Base-by-base conservation (phyloP, 2,329 filamentous ascomycete genomes). In the Colletotrichum scovillei region DNA sequence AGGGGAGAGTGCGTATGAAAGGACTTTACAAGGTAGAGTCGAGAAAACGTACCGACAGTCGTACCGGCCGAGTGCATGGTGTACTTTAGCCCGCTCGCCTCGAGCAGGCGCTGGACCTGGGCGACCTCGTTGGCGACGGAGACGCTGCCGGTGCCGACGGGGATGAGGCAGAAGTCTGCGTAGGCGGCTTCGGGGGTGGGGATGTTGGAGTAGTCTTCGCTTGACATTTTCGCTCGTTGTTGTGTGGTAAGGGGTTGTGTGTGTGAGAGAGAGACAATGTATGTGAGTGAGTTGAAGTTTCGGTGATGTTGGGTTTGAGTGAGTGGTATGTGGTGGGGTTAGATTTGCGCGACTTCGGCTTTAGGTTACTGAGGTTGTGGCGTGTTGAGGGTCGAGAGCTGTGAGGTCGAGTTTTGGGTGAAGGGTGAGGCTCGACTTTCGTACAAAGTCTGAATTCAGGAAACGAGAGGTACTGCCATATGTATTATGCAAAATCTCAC, bases 31-130 rank as follows among this genome's bases (percentile, higher is more conserved):
- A 22, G 22, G 22, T 22, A 22, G 22, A 42, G 14, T 6, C 35
- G 14, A n/a, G 24, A 19, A 7, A 9, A 86, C 92, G 72, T 86
- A 97, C 95, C 95, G 68, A 98, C 90, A 0, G 96, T 98, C 0
- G 96, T 98, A 14, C 96, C 97, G 2, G 95, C 95, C 30, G 94
- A 95, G 84, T 98, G 96, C 94, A 98, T 97, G 59, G 89, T 92
- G 81, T 95, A 96, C 76, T 91, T 92, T 75, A 98, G 82, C 2
- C 95, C 95, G 77, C 93, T 97, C 67, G 90, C 91, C 82, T 93
- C 91, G 78, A 99, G 88, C 46, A 98, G 88, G 70, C 92, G 91
- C 85, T 98, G 96, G 49, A 98, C 95, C 75, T 93, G 92, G 42
- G 96, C 96, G 35, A 99, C 92, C 81, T 98, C 94, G 77, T 92